These are phyloP conservation scores for Porphyrellus sp. DNA, from an alignment of 1,284 basidiomycete genomes.

Conservation along the genomic window DNA sequence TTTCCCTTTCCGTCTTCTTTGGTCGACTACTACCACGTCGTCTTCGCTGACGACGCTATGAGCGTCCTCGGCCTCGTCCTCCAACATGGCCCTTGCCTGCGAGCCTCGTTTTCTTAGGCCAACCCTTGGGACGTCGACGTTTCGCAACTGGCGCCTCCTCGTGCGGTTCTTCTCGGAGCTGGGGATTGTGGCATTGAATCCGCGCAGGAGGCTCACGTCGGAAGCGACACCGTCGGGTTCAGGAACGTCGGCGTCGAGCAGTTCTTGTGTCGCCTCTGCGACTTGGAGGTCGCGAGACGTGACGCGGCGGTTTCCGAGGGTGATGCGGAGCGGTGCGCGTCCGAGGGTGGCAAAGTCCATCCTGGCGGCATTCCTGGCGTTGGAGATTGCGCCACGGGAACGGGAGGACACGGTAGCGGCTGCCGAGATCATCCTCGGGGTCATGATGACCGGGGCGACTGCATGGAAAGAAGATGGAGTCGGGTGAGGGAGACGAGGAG, in stretches of 20 bases:
- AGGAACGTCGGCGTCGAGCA: conserved; percentile 71
- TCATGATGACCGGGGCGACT: conserved; percentile 92
- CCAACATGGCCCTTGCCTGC: conserved; percentile 70
- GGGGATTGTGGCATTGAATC: conserved; percentile 90
- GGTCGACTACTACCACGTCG: conserved; percentile 57
- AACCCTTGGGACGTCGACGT: conserved; percentile 72
- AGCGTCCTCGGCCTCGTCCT: conserved; percentile 56
- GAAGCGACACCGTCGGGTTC: conserved; percentile 61
- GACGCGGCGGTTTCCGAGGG: conserved; percentile 59
- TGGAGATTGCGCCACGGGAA: conserved; percentile 42
- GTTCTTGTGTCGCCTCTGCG: conserved; percentile 75
- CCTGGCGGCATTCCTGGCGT: conserved; percentile 37
- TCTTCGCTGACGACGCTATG: conserved; percentile 65
- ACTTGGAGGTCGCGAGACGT: conserved; percentile 84
- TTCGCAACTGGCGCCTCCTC: conserved; percentile 74
- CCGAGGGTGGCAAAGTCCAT: conserved; percentile 72
- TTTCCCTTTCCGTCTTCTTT: conserved; percentile 51
- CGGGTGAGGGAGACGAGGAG: not conserved
- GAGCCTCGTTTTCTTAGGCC: conserved; percentile 79
- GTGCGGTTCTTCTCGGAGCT: conserved; percentile 76
- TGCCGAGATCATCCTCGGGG: conserved; percentile 72
- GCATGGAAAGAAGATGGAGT: conserved; percentile 1
- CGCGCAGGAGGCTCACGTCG: conserved; percentile 74
- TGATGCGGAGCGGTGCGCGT: conserved; percentile 67
- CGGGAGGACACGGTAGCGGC: conserved; percentile 60